phyloP scores from a whole-genome alignment of 306 rosid genomes.

The Casuarina glauca region DNA sequence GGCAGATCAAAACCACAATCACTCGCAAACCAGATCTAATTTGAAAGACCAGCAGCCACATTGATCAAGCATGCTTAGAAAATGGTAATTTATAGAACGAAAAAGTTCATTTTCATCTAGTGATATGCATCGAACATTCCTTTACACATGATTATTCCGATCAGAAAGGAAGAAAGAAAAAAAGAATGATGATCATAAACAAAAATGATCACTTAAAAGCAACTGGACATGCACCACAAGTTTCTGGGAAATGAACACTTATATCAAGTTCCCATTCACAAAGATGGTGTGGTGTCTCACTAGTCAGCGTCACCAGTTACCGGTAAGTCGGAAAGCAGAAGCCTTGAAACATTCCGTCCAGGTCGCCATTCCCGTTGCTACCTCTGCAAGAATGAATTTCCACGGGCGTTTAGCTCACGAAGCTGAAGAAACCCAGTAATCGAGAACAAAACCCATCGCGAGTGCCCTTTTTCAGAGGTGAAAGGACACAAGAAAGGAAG shows the following conservation, averaged over 20 bases:
- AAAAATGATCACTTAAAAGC: constrained; percentile 37
- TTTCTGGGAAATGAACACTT: constrained; percentile 23
- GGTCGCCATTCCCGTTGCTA: constrained; percentile 38
- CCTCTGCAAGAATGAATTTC: constrained; percentile 39
- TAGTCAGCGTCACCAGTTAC: constrained; percentile 28
- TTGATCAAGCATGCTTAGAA: neutral
- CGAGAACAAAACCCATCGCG: neutral
- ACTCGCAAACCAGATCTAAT: no score
- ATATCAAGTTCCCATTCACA: constrained; percentile 30
- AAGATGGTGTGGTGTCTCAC: constrained; percentile 24
- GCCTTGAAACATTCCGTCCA: constrained; percentile 24
- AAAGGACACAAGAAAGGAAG: neutral
- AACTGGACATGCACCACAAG: constrained; percentile 37
- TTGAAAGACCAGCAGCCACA: neutral
- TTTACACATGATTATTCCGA: constrained; percentile 41
- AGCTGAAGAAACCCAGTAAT: neutral
- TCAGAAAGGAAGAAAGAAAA: neutral
- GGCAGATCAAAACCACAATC: no score
- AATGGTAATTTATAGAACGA: constrained; percentile 17
- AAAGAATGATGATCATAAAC: constrained; percentile 43
- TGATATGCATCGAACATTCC: neutral
- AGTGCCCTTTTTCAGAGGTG: neutral
- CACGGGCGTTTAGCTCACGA: constrained; percentile 19
- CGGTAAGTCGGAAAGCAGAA: constrained; percentile 26
- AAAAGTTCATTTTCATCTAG: constrained; percentile 5